A percentile compares a stretch with the other conserved stretches of the same genome.
Conservation (phyloP, 768 basidiomycete species). For the Tulasnella sp. region DNA sequence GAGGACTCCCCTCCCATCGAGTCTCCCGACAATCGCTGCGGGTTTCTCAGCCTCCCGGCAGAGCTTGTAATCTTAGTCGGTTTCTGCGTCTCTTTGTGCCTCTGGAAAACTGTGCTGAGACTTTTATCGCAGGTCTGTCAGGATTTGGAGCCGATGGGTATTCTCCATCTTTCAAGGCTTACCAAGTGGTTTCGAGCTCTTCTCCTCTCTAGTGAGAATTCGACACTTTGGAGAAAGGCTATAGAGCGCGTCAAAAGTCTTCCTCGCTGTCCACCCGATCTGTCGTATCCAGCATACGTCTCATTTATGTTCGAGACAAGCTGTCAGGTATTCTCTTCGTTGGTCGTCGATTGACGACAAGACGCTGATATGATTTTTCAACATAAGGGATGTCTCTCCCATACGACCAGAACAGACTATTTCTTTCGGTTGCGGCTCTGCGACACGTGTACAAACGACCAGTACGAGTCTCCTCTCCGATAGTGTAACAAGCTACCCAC, state of each 20-base stretch:
- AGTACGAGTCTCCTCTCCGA: background rate
- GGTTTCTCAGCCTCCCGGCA: background rate
- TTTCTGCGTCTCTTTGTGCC: too few relatives aligned
- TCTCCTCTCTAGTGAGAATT: background rate
- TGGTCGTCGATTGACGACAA: background rate
- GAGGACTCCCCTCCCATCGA: background rate
- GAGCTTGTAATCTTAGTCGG: background rate
- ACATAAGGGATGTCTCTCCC: background rate
- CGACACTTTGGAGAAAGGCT: background rate
- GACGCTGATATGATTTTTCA: background rate
- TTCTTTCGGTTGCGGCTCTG: background rate
- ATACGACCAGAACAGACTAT: background rate
- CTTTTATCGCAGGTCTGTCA: background rate
- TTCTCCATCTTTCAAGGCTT: background rate
- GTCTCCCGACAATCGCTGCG: background rate
- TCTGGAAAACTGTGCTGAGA: background rate
- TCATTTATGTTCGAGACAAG: background rate
- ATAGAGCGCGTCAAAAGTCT: background rate
- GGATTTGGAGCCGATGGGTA: background rate
- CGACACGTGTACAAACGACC: background rate
- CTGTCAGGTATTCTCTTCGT: background rate
- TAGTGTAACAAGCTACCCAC: background rate
- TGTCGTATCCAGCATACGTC: background rate
- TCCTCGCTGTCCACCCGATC: background rate
- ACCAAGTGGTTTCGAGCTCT: background rate